phyloP scores from a whole-genome alignment of 805 yeast genomes.

The Yarrowia porcina region DNA sequence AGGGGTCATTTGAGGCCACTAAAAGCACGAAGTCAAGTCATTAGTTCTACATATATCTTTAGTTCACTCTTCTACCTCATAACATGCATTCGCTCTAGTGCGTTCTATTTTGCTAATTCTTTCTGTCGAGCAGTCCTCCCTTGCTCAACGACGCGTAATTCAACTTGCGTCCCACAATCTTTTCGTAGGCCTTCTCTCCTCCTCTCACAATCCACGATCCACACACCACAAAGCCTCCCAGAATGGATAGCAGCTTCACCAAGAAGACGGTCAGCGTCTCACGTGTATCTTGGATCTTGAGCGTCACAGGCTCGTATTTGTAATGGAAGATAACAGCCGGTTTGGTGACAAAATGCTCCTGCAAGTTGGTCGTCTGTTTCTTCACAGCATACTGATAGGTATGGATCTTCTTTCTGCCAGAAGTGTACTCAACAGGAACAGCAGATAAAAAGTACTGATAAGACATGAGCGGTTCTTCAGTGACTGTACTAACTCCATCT shows the following conservation, averaged over 20 bases:
- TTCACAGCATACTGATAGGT: constrained; percentile 77
- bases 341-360: constrained; percentile 35
- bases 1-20: no score
- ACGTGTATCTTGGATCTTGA: constrained; percentile 66
- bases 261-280: constrained; percentile 75
- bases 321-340: constrained; percentile 85
- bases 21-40: no score
- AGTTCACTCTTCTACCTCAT: no score
- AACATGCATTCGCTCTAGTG: no score
- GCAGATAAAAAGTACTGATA: constrained; percentile 71
- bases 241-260: constrained; percentile 70
- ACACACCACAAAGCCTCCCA: constrained; percentile 74
- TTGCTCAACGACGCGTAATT: not conserved
- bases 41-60: no score
- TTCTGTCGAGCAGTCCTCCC: constrained; percentile 11
- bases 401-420: constrained; percentile 43
- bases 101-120: not conserved
- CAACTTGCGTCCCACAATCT: constrained; percentile 34
- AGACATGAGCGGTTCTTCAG: constrained; percentile 43
- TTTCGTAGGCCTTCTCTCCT: constrained; percentile 20
- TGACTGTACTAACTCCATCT: constrained; percentile 63
- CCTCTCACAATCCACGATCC: constrained; percentile 50
- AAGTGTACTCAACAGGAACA: constrained; percentile 71
- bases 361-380: constrained; percentile 31
- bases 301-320: constrained; percentile 82